Percentiles rank a stretch among this genome's conserved stretches.
phyloP scores from a whole-genome alignment of 805 yeast species.

The Candida pseudofarinosa region DNA sequence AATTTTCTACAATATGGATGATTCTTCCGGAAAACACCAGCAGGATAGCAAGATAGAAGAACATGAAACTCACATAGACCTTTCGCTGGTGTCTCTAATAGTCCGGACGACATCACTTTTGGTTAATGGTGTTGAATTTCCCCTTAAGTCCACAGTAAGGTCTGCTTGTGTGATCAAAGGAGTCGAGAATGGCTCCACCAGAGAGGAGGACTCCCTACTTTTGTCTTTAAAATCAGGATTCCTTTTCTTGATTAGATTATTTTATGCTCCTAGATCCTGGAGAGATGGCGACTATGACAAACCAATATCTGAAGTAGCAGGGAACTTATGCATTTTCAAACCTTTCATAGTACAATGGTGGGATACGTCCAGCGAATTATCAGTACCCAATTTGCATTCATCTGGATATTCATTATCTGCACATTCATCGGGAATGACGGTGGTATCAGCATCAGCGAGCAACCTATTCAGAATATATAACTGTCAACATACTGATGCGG shows the following conservation, averaged over 20 bases:
- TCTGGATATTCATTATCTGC: constrained; percentile 28
- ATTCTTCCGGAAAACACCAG: constrained; percentile 1
- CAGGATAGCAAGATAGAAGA: constrained; percentile 3
- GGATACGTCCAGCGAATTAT: constrained; percentile 21
- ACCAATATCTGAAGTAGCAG: constrained; percentile 3
- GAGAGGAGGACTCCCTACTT: constrained; percentile 36
- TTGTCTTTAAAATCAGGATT: constrained; percentile 39
- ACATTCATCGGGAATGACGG: constrained; percentile 36
- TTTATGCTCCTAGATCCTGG: constrained; percentile 28
- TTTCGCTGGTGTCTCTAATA: constrained; percentile 19
- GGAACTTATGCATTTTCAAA: constrained; percentile 21
- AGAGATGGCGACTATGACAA: constrained; percentile 20
- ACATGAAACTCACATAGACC: not conserved
- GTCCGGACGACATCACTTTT: constrained; percentile 29
- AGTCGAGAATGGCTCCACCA: constrained; percentile 9
- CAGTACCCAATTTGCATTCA: constrained; percentile 12
- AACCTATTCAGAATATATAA: constrained; percentile 36
- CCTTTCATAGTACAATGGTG: constrained; percentile 53
- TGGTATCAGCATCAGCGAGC: constrained; percentile 34
- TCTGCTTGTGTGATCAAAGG: constrained; percentile 27
- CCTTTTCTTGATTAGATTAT: constrained; percentile 36
- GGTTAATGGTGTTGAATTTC: constrained; percentile 27
- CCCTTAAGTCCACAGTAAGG: constrained; percentile 28
- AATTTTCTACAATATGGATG: constrained; percentile 10
- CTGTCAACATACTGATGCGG: constrained; percentile 31